Evolutionary conservation across 108 stramenopile genomes (phyloP).

Genomic region (Pelagomonas calceolata): DNA sequence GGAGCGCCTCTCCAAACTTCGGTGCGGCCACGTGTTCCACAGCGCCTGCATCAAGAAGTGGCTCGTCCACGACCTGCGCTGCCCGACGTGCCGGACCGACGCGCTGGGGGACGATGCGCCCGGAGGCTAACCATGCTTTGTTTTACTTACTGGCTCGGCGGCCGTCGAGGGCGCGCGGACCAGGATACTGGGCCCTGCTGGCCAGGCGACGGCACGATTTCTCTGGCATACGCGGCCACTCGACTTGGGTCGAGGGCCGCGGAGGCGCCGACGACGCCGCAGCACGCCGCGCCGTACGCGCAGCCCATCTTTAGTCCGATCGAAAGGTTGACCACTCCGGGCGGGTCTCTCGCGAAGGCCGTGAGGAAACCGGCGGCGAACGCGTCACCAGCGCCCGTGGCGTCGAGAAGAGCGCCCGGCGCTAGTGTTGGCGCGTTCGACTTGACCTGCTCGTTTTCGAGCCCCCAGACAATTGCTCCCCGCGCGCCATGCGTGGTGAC

Average conservation of each 20-base stretch:
- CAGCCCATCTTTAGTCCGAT: background rate
- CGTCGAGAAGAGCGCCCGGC: background rate
- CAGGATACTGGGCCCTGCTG: no score
- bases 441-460: no score
- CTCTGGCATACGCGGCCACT: no score
- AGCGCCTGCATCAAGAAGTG: background rate
- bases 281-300: background rate
- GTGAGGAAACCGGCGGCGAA: background rate
- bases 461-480: background rate
- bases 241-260: background rate
- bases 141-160: no score
- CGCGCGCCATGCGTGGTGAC: background rate
- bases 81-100: slow-evolving; percentile 1
- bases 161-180: no score
- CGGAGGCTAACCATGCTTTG: no score
- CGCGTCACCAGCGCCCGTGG: background rate
- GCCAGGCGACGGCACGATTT: no score
- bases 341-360: background rate
- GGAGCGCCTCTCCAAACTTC: background rate
- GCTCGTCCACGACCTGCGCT: background rate
- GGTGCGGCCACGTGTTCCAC: background rate
- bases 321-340: no score
- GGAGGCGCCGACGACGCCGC: background rate
- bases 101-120: no score
- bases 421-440: background rate